Evolutionary conservation across 2,329 filamentous ascomycete genomes (phyloP), one percentile per base, ranked within the genome.

Genomic region (Ascochyta pisi): DNA sequence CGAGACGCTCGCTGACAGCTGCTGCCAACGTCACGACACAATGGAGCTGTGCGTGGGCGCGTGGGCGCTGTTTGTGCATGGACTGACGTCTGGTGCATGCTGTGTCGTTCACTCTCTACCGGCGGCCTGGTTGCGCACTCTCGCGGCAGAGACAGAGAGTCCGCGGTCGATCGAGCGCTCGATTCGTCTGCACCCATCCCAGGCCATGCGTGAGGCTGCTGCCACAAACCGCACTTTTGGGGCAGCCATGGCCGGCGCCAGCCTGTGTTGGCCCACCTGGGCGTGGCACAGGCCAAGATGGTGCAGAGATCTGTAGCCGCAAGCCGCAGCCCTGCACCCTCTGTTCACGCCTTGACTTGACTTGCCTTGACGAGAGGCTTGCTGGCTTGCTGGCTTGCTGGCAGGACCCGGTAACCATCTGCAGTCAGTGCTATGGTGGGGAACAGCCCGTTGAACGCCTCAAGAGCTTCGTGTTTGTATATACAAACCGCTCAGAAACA

Each of bases 81-180:
- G 56, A 54, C 46, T 43, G 60, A 46, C 45, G 43, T 52, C 40
- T 55, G 41, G 46, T 51, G 50, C 49, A 57, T 54, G 57, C 45
- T 41, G 58, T 60, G 61, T 64, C 54, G 65, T 62, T 47, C 48
- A 58, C 45, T 33, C 38, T 13, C 55, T 71, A 64, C 70, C 68
- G 65, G 61, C 62, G 57, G 67, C 68, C 66, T 67, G 69, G 70
- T 68, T 67, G 57, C 50, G 60, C 58, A 50, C 54, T 58, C 60
- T 46, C 48, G 57, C 60, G 50, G 58, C 48, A 65, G 54, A 58
- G 53, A 57, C 48, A 52, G 42, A 45, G 50, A 57, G 58, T 70
- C 60, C 58, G 60, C 64, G 38, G 66, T 63, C 62, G 63, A 69
- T 71, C 67, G 58, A 62, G 54, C 58, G 49, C 51, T 61, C 50